Percentiles rank a stretch among this genome's conserved stretches.
Conservation (phyloP, 2,329 filamentous ascomycete genomes). For the Cladosporium sp. region DNA sequence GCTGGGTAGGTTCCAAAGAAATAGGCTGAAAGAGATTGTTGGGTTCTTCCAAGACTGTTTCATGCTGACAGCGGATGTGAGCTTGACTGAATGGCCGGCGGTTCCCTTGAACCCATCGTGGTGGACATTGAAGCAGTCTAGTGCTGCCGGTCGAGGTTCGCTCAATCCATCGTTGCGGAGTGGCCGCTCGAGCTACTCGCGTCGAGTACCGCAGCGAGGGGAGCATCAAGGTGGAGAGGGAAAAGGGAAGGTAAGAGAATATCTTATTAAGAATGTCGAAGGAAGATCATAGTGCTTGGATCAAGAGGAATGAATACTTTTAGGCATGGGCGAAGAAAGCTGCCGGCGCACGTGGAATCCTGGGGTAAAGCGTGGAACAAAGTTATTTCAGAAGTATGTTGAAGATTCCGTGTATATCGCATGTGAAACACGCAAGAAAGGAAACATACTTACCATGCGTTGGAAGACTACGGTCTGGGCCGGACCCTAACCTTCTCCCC, state of each 20-base stretch:
- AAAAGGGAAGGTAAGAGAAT: too few relatives aligned
- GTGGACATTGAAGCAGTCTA: background rate
- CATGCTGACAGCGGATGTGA: background rate
- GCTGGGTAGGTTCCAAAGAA: background rate
- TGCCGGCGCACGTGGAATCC: background rate
- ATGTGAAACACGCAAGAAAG: background rate
- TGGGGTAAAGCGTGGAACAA: background rate
- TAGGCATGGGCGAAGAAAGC: too few relatives aligned
- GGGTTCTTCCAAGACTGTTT: background rate
- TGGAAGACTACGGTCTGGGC: background rate
- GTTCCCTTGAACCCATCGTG: conserved; percentile 1
- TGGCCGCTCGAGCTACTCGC: conserved; percentile 10
- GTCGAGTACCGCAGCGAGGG: conserved; percentile 10
- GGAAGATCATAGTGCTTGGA: too few relatives aligned
- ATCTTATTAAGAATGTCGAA: too few relatives aligned
- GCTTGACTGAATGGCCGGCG: conserved; percentile 4
- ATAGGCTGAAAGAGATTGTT: background rate
- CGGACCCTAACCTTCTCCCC: conserved; percentile 2
- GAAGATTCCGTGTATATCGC: too few relatives aligned
- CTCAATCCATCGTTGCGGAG: conserved; percentile 10
- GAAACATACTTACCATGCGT: background rate
- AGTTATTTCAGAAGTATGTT: too few relatives aligned
- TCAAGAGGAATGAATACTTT: too few relatives aligned
- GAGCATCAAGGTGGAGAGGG: conserved; percentile 6
- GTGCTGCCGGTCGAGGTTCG: conserved; percentile 10